Conservation (phyloP, 2,329 filamentous ascomycete species). For the Sarocladiaceae sp. region DNA sequence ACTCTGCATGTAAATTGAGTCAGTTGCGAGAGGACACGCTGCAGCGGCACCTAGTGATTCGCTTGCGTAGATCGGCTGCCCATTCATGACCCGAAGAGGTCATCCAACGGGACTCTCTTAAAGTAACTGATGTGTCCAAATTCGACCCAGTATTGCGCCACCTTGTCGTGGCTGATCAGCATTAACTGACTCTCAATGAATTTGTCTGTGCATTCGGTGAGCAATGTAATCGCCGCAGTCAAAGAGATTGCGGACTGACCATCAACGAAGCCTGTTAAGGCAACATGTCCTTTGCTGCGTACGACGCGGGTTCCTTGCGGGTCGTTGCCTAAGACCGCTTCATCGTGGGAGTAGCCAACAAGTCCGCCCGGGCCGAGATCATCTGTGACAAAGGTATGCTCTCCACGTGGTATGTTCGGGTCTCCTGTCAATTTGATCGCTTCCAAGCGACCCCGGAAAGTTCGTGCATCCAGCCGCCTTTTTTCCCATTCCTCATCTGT, state of each 20-base stretch:
- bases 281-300: slow-evolving; percentile 70
- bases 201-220: slow-evolving; percentile 45
- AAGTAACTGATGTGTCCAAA: slow-evolving; percentile 57
- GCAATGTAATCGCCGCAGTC: too few species aligned
- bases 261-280: slow-evolving; percentile 61
- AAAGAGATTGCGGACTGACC: slow-evolving; percentile 59
- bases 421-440: slow-evolving; percentile 92
- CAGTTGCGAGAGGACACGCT: too few species aligned
- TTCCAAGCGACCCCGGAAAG: slow-evolving; percentile 63
- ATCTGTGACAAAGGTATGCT: slow-evolving; percentile 73
- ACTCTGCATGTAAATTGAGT: too few species aligned
- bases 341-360: slow-evolving; percentile 56
- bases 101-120: slow-evolving; percentile 52
- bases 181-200: slow-evolving; percentile 73
- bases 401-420: slow-evolving; percentile 79
- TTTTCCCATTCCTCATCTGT: slow-evolving; percentile 37
- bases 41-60: not conserved
- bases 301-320: slow-evolving; percentile 64
- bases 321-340: slow-evolving; percentile 45
- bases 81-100: slow-evolving; percentile 31
- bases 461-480: slow-evolving; percentile 37
- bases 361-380: slow-evolving; percentile 66
- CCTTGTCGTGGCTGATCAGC: slow-evolving; percentile 65
- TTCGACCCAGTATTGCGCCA: slow-evolving; percentile 77
- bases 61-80: not conserved